A percentile compares a stretch with the other conserved stretches of the same genome.
Evolutionary conservation across 192 early-diverging fungal genomes (phyloP).

Genomic region (Backusella tuberculispora): DNA sequence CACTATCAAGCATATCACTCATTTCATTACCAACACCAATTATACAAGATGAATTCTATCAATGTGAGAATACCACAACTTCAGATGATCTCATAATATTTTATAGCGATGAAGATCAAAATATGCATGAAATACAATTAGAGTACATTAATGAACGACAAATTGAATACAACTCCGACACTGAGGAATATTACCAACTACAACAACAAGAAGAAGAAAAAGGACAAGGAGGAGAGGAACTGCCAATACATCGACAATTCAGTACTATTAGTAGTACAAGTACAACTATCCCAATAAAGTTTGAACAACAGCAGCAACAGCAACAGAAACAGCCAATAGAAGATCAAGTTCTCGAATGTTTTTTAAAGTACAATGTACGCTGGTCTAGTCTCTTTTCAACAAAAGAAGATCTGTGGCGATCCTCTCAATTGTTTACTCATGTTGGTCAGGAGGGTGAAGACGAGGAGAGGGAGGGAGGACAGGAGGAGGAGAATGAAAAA

Average conservation of each 20-base stretch:
- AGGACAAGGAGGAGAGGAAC: neutral
- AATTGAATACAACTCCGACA: neutral
- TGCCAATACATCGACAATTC: neutral
- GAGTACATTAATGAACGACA: neutral
- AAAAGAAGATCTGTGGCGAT: slow-evolving; percentile 24
- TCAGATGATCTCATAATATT: neutral
- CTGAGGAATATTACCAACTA: neutral
- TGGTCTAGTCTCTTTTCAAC: slow-evolving; percentile 25
- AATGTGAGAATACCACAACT: neutral
- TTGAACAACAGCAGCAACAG: too few species aligned
- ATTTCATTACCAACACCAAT: neutral
- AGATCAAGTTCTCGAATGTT: neutral
- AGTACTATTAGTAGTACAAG: neutral
- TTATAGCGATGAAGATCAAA: slow-evolving; percentile 12
- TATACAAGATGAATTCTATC: slow-evolving; percentile 9
- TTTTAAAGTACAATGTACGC: slow-evolving; percentile 19
- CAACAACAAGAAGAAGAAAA: neutral
- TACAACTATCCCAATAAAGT: neutral
- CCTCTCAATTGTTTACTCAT: slow-evolving; percentile 17
- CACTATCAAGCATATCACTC: neutral
- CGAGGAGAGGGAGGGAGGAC: neutral
- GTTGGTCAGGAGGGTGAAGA: neutral
- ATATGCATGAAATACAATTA: slow-evolving; percentile 15
- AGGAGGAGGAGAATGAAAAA: slow-evolving; percentile 3
- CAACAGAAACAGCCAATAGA: neutral